Base-by-base conservation (phyloP, 441 rosid species). In the Gossypium schwendimanii region DNA sequence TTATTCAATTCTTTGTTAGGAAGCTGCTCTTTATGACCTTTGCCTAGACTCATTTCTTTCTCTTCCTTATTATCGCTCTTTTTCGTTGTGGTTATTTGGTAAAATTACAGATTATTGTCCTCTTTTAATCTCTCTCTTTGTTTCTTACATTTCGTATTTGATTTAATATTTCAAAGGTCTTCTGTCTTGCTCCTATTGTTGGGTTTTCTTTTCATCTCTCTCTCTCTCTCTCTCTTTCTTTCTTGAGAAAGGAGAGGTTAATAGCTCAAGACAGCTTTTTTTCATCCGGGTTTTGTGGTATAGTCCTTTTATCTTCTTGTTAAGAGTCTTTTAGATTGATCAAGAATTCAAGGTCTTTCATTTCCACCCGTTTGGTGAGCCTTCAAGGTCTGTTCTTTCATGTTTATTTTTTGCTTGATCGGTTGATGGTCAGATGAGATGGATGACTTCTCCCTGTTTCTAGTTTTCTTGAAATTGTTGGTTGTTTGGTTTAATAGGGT, bases 261-360 rank as follows among this genome's bases (percentile, higher is more conserved):
- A 49, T 54, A 73, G 20, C 72, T 50, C 76, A 49, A 61, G 49
- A 17, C n/a, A 17, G 20, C 68, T 58, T 59, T 72, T 58, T 59
- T 72, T 72, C 64, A 41, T 17, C 33, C 58, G 8, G 2, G 28
- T 57, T 65, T 54, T 64, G n/a, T 14, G 24, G 47, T 63, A 24
- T 39, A 33, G 52, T 50, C 71, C 33, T 72, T 33, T 75, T 14
- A 1, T 61, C 63, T 69, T 41, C 10, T 50, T 36, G 20, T 73
- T 63, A 69, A 76, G 79, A 69, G 78, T 79, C 59, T 71, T 20
- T 50, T 79, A 84, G 89, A 88, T 88, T 89, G 84, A 79, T 84
- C 83, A 28, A 33, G 39, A 33, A 33, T 33, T 33, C 39, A 33
- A 54, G n/a, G 15, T 66, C 41, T 66, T 41, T 17, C 26, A 11